Evolutionary conservation across 768 basidiomycete species (phyloP), one percentile per base, ranked within the genome.

Genomic region (Macrolepiota dolichaula): DNA sequence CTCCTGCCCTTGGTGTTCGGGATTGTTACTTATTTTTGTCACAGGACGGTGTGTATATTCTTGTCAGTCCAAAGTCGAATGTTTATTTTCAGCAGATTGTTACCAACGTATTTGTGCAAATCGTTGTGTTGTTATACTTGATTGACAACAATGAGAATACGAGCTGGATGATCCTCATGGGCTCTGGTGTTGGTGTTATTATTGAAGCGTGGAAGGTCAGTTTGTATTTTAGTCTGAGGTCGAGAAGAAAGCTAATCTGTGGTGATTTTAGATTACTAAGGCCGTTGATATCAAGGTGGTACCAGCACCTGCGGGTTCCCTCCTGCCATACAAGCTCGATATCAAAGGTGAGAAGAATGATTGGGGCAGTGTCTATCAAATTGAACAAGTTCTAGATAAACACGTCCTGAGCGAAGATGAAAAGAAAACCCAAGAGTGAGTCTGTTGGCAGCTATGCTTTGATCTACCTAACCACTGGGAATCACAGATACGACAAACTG

Each of bases 371-470:
- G 49, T 51, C 40, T 52, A 44, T 29, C 40, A 57, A 63, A 53
- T 55, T 53, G 38, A 51, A 38, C 59, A 47, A 55, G 55, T 40
- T 62, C 38, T 80, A 82, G 97, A 98, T 79, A 98, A 98, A 73
- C 95, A 98, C 70, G 88, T 95, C 55, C 81, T 98, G n/a, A 91
- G 82, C 64, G 96, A 97, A 69, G 96, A 98, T 69, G 97, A 99
- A 77, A 95, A 91, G 80, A 96, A 91, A 76, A 98, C 96, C 10
- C 95, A 98, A 72, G 94, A 98, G 88, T 97, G 77, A 71, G 86
- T 74, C 24, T 54, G 60, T 17, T 52, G 49, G 15, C 36, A 38
- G 52, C 37, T 51, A 40, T 32, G 32, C 35, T 56, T 32, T 40
- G 11, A 44, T 17, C 42, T 37, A 46, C 51, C 42, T 59, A 51